Base-by-base conservation (phyloP, 352 stramenopile species). In the Poterioochromonas sp. region DNA sequence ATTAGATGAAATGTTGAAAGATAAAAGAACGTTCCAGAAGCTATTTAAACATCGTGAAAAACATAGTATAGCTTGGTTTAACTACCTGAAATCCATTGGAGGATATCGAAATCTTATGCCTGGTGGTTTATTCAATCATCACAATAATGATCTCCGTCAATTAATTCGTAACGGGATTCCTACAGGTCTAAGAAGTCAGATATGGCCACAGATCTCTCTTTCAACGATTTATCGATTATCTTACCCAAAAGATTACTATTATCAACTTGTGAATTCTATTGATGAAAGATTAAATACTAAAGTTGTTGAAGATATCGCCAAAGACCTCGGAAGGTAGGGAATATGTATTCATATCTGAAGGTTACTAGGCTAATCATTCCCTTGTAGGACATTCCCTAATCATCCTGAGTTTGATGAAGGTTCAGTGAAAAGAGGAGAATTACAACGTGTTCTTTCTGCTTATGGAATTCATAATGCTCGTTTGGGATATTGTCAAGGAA, bases 231-330 rank as follows among this genome's bases (percentile, higher is more conserved):
- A 83, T 78, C n/a, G n/a, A n/a, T n/a, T n/a, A n/a, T n/a, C n/a
- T n/a, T 84, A 86, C 20, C 79, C 86, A 11, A 84, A 89, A 58
- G 86, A 82, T 40, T 81, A 20, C 1, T 8, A 64, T 20, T 8
- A 64, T 41, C 54, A 76, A 26, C 54, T 54, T 35, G 88, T 80
- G 76, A 87, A 90, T 73, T 84, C 86, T 71, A 84, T 86, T 1
- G 76, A 58, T n/a, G n/a, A 43, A 32, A 41, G 77, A 53, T 76
- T 82, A 22, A 83, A 83, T 32, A 85, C 90, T 81, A 89, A 94
- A 74, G 93, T 94, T 60, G 89, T 93, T 80, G 93, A 94, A 76
- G 89, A 94, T n/a, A n/a, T n/a, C n/a, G n/a, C n/a, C n/a, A n/a
- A n/a, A n/a, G n/a, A n/a, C n/a, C n/a, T n/a, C n/a, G n/a, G n/a